Evolutionary conservation across 2,329 filamentous ascomycete genomes (phyloP).

Genomic region (Colletotrichum agaves): DNA sequence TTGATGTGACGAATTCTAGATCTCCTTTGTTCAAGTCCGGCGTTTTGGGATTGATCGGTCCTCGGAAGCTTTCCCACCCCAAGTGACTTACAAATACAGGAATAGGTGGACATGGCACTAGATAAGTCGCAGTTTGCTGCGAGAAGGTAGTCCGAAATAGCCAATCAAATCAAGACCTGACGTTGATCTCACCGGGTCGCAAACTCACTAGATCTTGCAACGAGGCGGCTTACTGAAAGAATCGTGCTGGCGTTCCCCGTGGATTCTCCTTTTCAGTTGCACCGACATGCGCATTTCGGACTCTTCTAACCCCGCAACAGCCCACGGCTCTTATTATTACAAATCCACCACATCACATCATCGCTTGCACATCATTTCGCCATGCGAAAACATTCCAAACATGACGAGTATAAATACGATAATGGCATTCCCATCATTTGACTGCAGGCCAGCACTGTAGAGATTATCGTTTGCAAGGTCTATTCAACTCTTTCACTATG

Average conservation of each 20-base stretch:
- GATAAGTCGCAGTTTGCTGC: background rate
- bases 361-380: background rate
- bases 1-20: too few relatives aligned
- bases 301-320: background rate
- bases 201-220: too few relatives aligned
- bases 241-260: background rate
- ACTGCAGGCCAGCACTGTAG: background rate
- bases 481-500: background rate
- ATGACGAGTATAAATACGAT: background rate
- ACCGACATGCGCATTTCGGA: background rate
- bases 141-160: too few relatives aligned
- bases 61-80: background rate
- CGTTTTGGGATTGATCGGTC: too few relatives aligned
- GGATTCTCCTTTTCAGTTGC: background rate
- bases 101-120: background rate
- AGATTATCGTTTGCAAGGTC: too few relatives aligned
- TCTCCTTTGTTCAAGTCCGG: too few relatives aligned
- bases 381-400: background rate
- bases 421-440: background rate
- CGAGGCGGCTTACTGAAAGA: background rate
- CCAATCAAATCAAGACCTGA: too few relatives aligned
- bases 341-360: slow-evolving; percentile 14
- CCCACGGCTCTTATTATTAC: background rate
- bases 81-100: background rate
- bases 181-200: too few relatives aligned